These are phyloP conservation scores for Pelagomonas calceolata DNA, from an alignment of 108 stramenopile genomes.

Conservation along the genomic window DNA sequence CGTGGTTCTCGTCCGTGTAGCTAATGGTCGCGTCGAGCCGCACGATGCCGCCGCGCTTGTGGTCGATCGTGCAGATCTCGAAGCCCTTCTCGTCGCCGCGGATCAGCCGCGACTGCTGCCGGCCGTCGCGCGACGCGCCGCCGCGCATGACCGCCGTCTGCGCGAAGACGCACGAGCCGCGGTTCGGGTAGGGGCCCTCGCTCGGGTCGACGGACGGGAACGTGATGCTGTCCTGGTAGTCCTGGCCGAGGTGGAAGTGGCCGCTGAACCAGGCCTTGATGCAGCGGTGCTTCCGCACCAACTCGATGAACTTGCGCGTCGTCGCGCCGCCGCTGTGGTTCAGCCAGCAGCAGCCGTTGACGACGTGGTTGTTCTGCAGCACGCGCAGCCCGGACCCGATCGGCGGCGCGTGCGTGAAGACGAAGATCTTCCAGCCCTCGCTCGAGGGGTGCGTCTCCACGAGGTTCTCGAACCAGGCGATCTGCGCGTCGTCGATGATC, in stretches of 20 bases:
- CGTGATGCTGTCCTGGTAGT: constrained; percentile 45
- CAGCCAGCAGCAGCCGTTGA: constrained; percentile 76
- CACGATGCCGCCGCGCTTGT: constrained; percentile 58
- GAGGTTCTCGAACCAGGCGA: constrained; percentile 74
- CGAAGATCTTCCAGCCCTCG: constrained; percentile 83
- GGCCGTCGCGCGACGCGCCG: constrained; percentile 62
- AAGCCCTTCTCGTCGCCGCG: constrained; percentile 68
- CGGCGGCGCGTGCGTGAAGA: constrained; percentile 84
- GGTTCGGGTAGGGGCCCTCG: constrained; percentile 59
- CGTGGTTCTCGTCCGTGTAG: constrained; percentile 39
- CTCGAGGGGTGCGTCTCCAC: constrained; percentile 51
- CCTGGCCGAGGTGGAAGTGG: constrained; percentile 83
- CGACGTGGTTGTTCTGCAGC: constrained; percentile 70
- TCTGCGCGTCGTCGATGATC: constrained; percentile 66
- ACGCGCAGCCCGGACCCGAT: constrained; percentile 74
- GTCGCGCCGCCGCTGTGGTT: constrained; percentile 47
- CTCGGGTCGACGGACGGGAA: constrained; percentile 37
- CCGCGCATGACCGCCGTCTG: constrained; percentile 76
- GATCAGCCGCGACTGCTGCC: constrained; percentile 69
- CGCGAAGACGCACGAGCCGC: constrained; percentile 60
- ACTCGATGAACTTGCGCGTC: constrained; percentile 59
- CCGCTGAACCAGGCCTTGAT: constrained; percentile 88
- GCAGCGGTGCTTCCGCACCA: constrained; percentile 57
- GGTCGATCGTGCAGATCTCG: constrained; percentile 76
- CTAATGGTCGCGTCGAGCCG: constrained; percentile 64